Evolutionary conservation across 768 basidiomycete genomes (phyloP).

Genomic region (Tulasnella sp.): DNA sequence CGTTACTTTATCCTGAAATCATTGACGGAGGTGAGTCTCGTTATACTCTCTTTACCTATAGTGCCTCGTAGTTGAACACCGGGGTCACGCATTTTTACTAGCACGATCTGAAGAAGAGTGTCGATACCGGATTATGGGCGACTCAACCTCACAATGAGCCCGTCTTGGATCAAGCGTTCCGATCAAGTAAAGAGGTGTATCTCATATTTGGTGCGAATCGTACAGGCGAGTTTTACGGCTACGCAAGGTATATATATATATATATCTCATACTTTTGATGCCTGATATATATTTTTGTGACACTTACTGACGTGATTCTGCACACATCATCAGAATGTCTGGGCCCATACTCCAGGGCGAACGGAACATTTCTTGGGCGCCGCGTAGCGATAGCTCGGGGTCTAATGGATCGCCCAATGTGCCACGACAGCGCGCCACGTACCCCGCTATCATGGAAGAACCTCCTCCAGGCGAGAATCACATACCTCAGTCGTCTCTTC

Average conservation of each 20-base stretch:
- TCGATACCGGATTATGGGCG: conserved; percentile 73
- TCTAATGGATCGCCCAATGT: not conserved
- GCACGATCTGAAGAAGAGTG: conserved; percentile 72
- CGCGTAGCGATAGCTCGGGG: conserved; percentile 2
- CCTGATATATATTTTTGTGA: not conserved
- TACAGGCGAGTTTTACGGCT: conserved; percentile 90
- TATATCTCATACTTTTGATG: conserved; percentile 14
- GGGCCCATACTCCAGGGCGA: conserved; percentile 40
- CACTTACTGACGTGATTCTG: too few relatives aligned
- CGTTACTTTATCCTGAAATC: conserved; percentile 94
- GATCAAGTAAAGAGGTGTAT: conserved; percentile 81
- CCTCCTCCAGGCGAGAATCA: not conserved
- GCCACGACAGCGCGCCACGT: not conserved
- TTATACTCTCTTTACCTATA: not conserved
- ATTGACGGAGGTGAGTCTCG: conserved; percentile 51
- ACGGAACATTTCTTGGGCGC: not conserved
- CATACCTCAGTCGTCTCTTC: not conserved
- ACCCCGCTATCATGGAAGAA: conserved; percentile 12
- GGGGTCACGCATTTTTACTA: conserved; percentile 26
- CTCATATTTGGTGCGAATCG: conserved; percentile 91
- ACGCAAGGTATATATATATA: conserved; percentile 51
- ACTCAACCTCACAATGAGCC: conserved; percentile 90
- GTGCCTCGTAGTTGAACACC: not conserved
- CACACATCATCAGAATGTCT: conserved; percentile 47
- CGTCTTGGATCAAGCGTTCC: conserved; percentile 82